phyloP scores from a whole-genome alignment of 208 protist species.

The Acanthamoeba culbertsoni region DNA sequence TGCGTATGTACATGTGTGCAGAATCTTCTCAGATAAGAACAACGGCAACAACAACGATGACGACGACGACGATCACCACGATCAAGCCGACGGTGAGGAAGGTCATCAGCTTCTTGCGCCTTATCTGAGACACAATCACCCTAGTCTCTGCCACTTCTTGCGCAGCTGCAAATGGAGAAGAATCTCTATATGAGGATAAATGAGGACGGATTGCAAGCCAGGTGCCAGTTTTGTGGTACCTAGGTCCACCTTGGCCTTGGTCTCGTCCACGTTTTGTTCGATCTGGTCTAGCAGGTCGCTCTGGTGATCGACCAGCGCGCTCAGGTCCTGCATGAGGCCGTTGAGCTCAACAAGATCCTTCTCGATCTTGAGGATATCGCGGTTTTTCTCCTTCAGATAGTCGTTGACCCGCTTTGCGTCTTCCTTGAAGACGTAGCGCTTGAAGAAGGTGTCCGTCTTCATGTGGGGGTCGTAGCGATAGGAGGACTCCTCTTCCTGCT shows the following conservation, averaged over 20 bases:
- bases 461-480: background rate
- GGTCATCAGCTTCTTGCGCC: background rate
- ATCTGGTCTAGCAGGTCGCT: slow-evolving; percentile 26
- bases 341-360: background rate
- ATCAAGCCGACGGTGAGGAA: slow-evolving; percentile 38
- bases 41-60: slow-evolving; percentile 13
- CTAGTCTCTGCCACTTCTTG: background rate
- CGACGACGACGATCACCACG: background rate
- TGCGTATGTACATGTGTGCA: too few relatives aligned
- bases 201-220: background rate
- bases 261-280: slow-evolving; percentile 1
- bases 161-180: background rate
- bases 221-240: background rate
- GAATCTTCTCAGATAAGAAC: background rate
- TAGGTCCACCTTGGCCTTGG: slow-evolving; percentile 17
- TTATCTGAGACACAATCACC: background rate
- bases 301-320: background rate
- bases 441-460: slow-evolving; percentile 38
- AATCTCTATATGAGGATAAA: background rate
- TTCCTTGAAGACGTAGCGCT: slow-evolving; percentile 45
- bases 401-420: background rate
- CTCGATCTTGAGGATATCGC: background rate
- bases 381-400: slow-evolving; percentile 37
- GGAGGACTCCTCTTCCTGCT: background rate
- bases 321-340: slow-evolving; percentile 38